A percentile compares a stretch with the other conserved stretches of the same genome.
Conservation (phyloP, 2,329 filamentous ascomycete species). For the Colletotrichum zoysiae region DNA sequence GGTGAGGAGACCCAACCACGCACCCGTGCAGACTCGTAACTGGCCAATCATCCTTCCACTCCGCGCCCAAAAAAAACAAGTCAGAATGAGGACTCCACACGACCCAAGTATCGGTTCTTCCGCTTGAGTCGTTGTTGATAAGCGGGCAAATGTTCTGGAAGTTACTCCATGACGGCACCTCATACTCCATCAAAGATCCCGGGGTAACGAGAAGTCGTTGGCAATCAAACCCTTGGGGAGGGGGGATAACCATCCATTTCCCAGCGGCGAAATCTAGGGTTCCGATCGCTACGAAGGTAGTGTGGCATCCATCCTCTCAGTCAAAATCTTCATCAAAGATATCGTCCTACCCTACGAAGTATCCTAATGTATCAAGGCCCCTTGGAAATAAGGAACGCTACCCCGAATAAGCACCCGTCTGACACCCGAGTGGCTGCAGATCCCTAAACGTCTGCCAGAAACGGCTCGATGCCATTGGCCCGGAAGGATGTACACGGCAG, state of each 20-base stretch:
- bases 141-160: no score
- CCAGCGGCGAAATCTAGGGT: neutral
- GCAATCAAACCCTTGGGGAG: neutral
- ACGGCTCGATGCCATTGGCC: conserved; percentile 7
- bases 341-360: neutral
- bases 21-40: neutral
- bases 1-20: neutral
- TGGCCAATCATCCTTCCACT: neutral
- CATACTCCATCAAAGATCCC: neutral
- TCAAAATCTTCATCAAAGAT: neutral
- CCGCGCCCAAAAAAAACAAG: neutral
- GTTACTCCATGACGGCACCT: neutral
- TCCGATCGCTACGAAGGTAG: neutral
- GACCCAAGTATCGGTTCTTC: no score
- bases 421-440: conserved; percentile 28
- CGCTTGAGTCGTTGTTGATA: no score
- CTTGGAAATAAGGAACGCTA: neutral
- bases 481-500: conserved; percentile 8
- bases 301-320: neutral
- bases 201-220: neutral
- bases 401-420: conserved; percentile 26
- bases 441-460: conserved; percentile 6
- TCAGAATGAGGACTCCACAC: neutral
- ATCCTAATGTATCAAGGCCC: conserved; percentile 7
- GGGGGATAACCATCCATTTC: neutral